Evolutionary conservation across 805 yeast species (phyloP), one percentile per base, ranked within the genome.

Genomic region (Zygoascus flipseniorum): DNA sequence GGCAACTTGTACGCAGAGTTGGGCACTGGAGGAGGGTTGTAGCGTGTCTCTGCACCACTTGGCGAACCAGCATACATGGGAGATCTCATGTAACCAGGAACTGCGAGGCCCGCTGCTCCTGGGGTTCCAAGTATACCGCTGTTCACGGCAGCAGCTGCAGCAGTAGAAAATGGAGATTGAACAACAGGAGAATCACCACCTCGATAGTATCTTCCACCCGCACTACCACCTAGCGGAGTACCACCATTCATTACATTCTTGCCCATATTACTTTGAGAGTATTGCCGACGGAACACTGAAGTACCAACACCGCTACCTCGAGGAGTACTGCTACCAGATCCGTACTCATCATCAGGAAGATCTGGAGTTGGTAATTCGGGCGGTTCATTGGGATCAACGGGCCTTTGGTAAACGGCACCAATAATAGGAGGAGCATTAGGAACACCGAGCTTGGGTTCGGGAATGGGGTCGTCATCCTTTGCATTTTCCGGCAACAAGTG

Each of bases 381-480:
- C 6, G 92, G 97, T 65, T 89, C 96, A 53, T 83, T 82, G 44
- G 82, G 81, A 58, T 82, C 81, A 39, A 83, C 80, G 1, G 87
- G 86, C 56, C 92, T 79, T 56, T 83, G 70, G 68, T 87, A 92
- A 8, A 93, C 96, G 31, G 87, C 93, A 31, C 99, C 99, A 37
- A 86, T 81, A 31, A 89, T 68, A n/a, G 99, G 98, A 13, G 98
- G 98, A 0, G 96, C 95, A 60, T 87, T 83, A 58, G 85, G 77
- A 20, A 84, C 86, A 9, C 93, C 92, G 62, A 82, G 82, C 1
- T 82, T 78, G 2, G 97, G 93, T 52, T 83, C 86, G 0, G 97
- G 96, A 44, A 86, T 77, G 11, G 86, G 82, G 74, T 87, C 90
- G 35, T 77, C 76, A 5, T 80, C 78, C 18, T 81, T 74, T 1